phyloP scores from a whole-genome alignment of 2,329 filamentous ascomycete genomes.

The Penicillium griseofulvum region DNA sequence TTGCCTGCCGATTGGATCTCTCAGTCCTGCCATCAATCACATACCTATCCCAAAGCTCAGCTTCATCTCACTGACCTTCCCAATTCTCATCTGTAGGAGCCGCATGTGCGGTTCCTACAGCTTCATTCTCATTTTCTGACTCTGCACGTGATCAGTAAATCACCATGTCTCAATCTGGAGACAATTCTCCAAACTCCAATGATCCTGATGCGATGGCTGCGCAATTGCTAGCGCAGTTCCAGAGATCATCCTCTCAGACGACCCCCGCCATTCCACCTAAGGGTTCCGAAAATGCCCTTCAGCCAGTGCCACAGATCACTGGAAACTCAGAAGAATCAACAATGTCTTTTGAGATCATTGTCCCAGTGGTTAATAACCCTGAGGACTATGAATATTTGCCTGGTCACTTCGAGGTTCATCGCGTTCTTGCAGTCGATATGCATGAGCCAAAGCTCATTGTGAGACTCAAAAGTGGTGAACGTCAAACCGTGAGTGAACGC shows the following conservation, averaged over 20 bases:
- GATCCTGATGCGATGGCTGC: constrained; percentile 9
- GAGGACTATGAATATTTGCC: constrained; percentile 41
- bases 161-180: constrained; percentile 2
- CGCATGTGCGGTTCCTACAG: not conserved
- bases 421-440: constrained; percentile 31
- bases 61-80: not conserved
- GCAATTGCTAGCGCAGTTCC: constrained; percentile 9
- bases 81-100: not conserved
- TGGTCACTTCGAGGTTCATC: constrained; percentile 36
- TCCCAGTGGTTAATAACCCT: constrained; percentile 31
- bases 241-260: not conserved
- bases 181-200: not conserved
- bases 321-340: not conserved
- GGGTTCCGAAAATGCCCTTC: not conserved
- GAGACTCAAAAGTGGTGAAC: constrained; percentile 37
- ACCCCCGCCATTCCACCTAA: not conserved
- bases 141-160: not conserved
- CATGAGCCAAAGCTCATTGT: constrained; percentile 30
- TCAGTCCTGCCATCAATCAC: not conserved
- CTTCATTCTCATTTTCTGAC: not conserved
- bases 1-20: not conserved
- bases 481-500: constrained; percentile 31
- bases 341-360: constrained; percentile 24
- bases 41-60: not conserved
- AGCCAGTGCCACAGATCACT: not conserved